These are phyloP conservation scores for Talaromyces liani DNA, from an alignment of 495 filamentous ascomycete species.

Conservation along the genomic window DNA sequence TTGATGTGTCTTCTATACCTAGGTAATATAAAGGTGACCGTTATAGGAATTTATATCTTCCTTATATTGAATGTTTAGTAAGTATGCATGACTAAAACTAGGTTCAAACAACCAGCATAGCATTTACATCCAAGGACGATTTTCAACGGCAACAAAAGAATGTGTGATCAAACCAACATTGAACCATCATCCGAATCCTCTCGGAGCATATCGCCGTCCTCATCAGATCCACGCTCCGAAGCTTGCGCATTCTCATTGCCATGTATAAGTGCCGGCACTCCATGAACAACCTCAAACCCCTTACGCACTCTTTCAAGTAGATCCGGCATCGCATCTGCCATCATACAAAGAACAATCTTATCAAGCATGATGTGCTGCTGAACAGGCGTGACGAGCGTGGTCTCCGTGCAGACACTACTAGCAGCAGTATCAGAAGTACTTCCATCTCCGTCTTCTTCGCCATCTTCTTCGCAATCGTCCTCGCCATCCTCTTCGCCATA, in stretches of 20 bases:
- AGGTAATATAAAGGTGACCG: not conserved
- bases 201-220: not conserved
- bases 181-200: not conserved
- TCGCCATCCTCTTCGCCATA: not conserved
- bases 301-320: not conserved
- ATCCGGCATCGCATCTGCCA: not conserved
- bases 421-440: not conserved
- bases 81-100: not conserved
- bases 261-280: not conserved
- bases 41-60: not conserved
- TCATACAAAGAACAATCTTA: not conserved
- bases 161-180: not conserved
- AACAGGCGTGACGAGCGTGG: not conserved
- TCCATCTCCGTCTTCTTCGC: not conserved
- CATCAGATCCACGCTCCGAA: not conserved
- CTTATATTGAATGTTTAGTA: not conserved
- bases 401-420: not conserved
- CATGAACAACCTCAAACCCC: not conserved
- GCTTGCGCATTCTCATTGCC: not conserved
- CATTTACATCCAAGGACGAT: not conserved
- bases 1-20: not conserved
- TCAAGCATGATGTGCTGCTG: not conserved
- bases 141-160: not conserved
- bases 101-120: not conserved
- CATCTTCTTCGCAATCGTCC: no score